Conservation (phyloP, 2,329 filamentous ascomycete species). For the Volutella citrinella region DNA sequence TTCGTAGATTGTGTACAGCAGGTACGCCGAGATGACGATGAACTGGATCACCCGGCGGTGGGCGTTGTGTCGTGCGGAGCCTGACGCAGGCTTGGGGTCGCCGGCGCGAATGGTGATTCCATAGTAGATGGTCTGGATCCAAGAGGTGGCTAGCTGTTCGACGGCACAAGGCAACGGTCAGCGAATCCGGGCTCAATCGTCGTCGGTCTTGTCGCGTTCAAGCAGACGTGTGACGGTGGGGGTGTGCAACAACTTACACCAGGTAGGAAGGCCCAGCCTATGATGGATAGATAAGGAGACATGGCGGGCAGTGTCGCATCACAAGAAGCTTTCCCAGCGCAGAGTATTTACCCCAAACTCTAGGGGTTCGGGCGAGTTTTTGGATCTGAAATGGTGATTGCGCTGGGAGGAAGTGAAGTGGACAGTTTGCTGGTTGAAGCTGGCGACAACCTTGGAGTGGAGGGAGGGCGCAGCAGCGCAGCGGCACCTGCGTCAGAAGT, state of each 20-base stretch:
- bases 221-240: neutral
- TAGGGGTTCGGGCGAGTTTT: too few species aligned
- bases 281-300: slow-evolving; percentile 50
- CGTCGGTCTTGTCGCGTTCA: neutral
- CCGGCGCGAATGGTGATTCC: slow-evolving; percentile 85
- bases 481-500: neutral
- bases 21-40: slow-evolving; percentile 77
- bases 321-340: slow-evolving; percentile 6
- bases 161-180: too few species aligned
- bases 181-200: neutral
- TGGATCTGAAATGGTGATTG: too few species aligned
- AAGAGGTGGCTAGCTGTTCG: slow-evolving; percentile 69
- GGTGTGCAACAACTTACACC: slow-evolving; percentile 36
- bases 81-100: slow-evolving; percentile 70
- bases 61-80: slow-evolving; percentile 63
- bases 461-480: too few species aligned
- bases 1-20: slow-evolving; percentile 90
- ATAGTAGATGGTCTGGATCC: slow-evolving; percentile 81
- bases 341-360: too few species aligned
- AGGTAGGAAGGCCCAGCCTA: slow-evolving; percentile 58
- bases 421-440: neutral
- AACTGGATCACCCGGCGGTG: slow-evolving; percentile 84
- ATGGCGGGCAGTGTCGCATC: slow-evolving; percentile 33
- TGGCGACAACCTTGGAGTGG: too few species aligned
- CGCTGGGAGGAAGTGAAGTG: too few species aligned